These are phyloP conservation scores for Penicillium herquei DNA, from an alignment of 495 filamentous ascomycete species.

Conservation along the genomic window DNA sequence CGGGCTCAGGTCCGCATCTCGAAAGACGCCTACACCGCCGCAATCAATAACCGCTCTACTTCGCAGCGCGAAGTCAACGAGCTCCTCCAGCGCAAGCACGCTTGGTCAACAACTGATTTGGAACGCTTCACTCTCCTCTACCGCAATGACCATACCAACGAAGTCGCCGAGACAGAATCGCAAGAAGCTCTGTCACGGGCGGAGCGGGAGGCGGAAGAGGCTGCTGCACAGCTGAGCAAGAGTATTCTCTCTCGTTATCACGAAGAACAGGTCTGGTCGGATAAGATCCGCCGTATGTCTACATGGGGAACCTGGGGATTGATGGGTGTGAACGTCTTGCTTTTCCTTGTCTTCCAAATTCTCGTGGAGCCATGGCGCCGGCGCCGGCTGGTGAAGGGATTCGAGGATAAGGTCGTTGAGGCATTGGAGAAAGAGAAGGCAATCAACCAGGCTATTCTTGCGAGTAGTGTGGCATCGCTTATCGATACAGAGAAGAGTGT, in stretches of 20 bases:
- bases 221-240: constrained; percentile 67
- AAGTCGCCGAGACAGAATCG: constrained; percentile 77
- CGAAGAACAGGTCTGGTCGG: constrained; percentile 99
- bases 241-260: constrained; percentile 89
- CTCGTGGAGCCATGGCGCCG: constrained; percentile 94
- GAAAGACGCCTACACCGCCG: constrained; percentile 71
- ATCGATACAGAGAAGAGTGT: constrained; percentile 10
- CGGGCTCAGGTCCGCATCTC: constrained; percentile 65
- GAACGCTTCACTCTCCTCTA: constrained; percentile 95
- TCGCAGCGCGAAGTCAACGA: constrained; percentile 96
- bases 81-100: constrained; percentile 88
- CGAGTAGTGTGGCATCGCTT: constrained; percentile 21
- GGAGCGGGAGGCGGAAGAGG: constrained; percentile 75
- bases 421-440: constrained; percentile 74
- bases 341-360: constrained; percentile 87
- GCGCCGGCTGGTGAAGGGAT: constrained; percentile 71
- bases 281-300: constrained; percentile 91
- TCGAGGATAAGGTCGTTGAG: constrained; percentile 75
- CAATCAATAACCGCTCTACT: constrained; percentile 73
- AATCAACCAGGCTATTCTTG: constrained; percentile 21
- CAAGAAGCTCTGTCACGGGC: constrained; percentile 67
- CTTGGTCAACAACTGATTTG: constrained; percentile 82
- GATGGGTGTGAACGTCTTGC: constrained; percentile 91
- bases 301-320: constrained; percentile 98
- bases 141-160: constrained; percentile 87